Conservation (phyloP, 768 basidiomycete genomes). For the Leucocoprinus leucothites region DNA sequence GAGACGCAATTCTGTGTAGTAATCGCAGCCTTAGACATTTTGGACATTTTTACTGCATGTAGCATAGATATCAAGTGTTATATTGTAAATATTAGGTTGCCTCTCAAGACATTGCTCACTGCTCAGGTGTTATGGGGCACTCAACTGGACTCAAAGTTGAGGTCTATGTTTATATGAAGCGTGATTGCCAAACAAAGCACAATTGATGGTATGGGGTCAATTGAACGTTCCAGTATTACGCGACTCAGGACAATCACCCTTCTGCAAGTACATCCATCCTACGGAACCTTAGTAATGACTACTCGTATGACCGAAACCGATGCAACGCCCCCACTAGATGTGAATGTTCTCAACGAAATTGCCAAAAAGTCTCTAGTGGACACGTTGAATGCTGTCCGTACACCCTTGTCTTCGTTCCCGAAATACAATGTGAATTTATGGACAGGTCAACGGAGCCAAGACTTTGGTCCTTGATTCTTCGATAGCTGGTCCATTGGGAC, state of each 20-base stretch:
- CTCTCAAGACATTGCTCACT: background rate
- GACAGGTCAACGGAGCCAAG: slow-evolving; percentile 87
- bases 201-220: too few species aligned
- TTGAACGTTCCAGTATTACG: too few species aligned
- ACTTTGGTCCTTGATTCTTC: slow-evolving; percentile 91
- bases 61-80: background rate
- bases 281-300: slow-evolving; percentile 13
- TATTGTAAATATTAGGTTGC: background rate
- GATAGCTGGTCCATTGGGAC: slow-evolving; percentile 86
- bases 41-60: slow-evolving; percentile 2
- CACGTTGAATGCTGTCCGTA: slow-evolving; percentile 73
- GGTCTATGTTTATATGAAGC: too few species aligned
- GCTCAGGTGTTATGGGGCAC: background rate
- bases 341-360: slow-evolving; percentile 70
- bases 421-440: slow-evolving; percentile 8
- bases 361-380: slow-evolving; percentile 81
- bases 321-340: slow-evolving; percentile 42
- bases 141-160: too few species aligned
- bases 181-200: too few species aligned
- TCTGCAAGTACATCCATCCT: too few species aligned
- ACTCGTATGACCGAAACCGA: slow-evolving; percentile 1
- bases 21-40: background rate
- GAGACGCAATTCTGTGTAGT: slow-evolving; percentile 68
- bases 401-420: slow-evolving; percentile 1
- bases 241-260: too few species aligned